Percentiles rank a stretch among this genome's conserved stretches.
Conservation (phyloP, 2,329 filamentous ascomycete genomes). For the Didymella keratinophila region DNA sequence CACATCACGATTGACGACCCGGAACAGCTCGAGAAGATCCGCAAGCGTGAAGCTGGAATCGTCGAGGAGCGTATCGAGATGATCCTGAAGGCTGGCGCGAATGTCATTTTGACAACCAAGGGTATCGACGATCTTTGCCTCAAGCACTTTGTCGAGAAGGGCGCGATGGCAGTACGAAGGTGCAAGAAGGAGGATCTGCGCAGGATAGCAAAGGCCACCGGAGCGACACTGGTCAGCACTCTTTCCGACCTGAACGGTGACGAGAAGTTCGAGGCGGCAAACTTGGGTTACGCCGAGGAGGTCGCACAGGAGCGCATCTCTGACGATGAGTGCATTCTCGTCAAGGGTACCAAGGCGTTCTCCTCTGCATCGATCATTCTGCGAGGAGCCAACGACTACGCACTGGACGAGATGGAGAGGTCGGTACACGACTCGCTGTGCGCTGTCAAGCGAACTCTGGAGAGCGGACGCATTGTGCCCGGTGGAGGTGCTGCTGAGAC, state of each 20-base stretch:
- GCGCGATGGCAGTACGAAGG: slow-evolving; percentile 92
- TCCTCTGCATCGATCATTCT: slow-evolving; percentile 96
- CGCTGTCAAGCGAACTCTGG: slow-evolving; percentile 94
- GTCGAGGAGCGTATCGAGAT: slow-evolving; percentile 93
- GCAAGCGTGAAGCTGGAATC: slow-evolving; percentile 90
- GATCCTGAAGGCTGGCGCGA: slow-evolving; percentile 96
- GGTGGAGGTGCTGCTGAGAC: slow-evolving; percentile 97
- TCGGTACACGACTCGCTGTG: slow-evolving; percentile 97
- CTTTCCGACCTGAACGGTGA: slow-evolving; percentile 97
- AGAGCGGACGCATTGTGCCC: slow-evolving; percentile 95
- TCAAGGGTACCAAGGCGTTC: slow-evolving; percentile 94
- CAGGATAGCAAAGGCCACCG: slow-evolving; percentile 94
- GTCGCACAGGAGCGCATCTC: slow-evolving; percentile 98
- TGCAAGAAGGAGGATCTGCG: slow-evolving; percentile 99
- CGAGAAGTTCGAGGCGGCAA: slow-evolving; percentile 91
- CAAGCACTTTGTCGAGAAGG: slow-evolving; percentile 93
- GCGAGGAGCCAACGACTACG: slow-evolving; percentile 93
- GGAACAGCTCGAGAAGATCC: slow-evolving; percentile 95
- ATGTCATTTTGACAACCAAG: slow-evolving; percentile 96
- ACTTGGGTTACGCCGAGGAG: slow-evolving; percentile 90
- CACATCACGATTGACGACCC: slow-evolving; percentile 98
- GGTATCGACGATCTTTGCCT: slow-evolving; percentile 96
- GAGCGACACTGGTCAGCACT: slow-evolving; percentile 89
- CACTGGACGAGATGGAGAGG: slow-evolving; percentile 98
- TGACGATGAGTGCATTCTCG: slow-evolving; percentile 95